A percentile compares a stretch with the other conserved stretches of the same genome.
Evolutionary conservation across 306 rosid genomes (phyloP).

Genomic region (Trifolium fragiferum): DNA sequence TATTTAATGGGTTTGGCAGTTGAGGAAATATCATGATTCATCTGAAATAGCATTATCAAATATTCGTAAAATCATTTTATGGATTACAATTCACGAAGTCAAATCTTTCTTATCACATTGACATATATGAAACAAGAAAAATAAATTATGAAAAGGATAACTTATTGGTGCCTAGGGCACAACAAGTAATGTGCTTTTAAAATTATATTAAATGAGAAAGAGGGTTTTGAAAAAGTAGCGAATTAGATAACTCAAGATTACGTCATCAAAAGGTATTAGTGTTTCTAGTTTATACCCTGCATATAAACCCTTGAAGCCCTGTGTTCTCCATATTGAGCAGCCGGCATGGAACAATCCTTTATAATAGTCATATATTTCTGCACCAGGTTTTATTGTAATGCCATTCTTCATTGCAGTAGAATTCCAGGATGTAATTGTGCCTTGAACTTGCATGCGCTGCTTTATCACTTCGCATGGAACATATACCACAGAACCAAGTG

Average conservation of each 20-base stretch:
- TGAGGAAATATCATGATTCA: slow-evolving; percentile 1
- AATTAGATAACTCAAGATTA: slow-evolving; percentile 29
- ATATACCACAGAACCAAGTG: slow-evolving; percentile 88
- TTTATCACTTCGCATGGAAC: slow-evolving; percentile 97
- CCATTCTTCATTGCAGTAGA: slow-evolving; percentile 56
- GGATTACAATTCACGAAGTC: slow-evolving; percentile 17
- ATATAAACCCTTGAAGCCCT: slow-evolving; percentile 83
- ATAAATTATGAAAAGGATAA: slow-evolving; percentile 7
- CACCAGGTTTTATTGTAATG: slow-evolving; percentile 55
- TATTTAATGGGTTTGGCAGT: slow-evolving; percentile 3
- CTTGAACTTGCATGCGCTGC: slow-evolving; percentile 96
- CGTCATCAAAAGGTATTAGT: not conserved
- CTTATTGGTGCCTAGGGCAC: slow-evolving; percentile 12
- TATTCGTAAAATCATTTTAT: slow-evolving; percentile 36
- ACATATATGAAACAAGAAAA: slow-evolving; percentile 11
- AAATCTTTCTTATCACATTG: not conserved
- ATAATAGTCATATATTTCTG: slow-evolving; percentile 74
- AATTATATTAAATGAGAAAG: slow-evolving; percentile 11
- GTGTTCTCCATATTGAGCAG: slow-evolving; percentile 77
- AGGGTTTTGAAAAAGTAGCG: slow-evolving; percentile 1
- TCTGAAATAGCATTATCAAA: not conserved
- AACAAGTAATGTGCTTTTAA: slow-evolving; percentile 5
- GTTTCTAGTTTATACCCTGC: slow-evolving; percentile 66
- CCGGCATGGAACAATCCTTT: slow-evolving; percentile 88
- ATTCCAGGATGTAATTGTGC: slow-evolving; percentile 77